These are phyloP conservation scores for Lepiota venenata DNA, from an alignment of 768 basidiomycete genomes.

Conservation along the genomic window DNA sequence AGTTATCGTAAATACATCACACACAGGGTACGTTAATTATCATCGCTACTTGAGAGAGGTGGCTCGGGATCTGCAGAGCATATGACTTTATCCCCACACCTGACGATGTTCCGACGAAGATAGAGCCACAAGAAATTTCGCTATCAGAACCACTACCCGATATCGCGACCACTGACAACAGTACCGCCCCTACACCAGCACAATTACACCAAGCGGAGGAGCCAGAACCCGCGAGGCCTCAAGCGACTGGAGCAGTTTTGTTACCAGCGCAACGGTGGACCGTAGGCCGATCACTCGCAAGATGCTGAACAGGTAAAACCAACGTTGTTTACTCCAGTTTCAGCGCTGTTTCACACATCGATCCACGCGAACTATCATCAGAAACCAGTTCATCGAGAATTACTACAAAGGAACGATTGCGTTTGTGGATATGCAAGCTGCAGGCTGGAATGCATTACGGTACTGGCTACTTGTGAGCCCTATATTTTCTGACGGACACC, in stretches of 20 bases:
- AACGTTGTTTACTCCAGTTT: background rate
- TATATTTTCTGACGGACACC: background rate
- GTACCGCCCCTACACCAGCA: too few species aligned
- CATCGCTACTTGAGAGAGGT: background rate
- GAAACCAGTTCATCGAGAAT: slow-evolving; percentile 51
- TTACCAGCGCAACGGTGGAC: background rate
- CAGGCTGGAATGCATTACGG: slow-evolving; percentile 63
- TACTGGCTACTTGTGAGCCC: slow-evolving; percentile 55
- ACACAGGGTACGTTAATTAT: background rate
- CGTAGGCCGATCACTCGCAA: background rate
- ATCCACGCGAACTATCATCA: slow-evolving; percentile 18
- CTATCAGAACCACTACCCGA: background rate
- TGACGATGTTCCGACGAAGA: background rate
- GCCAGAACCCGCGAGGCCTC: background rate
- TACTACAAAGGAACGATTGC: slow-evolving; percentile 48
- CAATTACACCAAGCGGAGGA: too few species aligned
- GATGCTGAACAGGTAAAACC: slow-evolving; percentile 48
- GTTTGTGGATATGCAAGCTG: slow-evolving; percentile 59
- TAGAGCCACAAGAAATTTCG: slow-evolving; percentile 1
- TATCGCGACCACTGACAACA: too few species aligned
- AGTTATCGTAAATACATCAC: background rate
- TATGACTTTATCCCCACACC: background rate
- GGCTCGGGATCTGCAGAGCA: background rate
- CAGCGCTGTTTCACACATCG: background rate
- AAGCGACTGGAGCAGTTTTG: too few species aligned